Percentiles rank a stretch among this genome's conserved stretches.
Conservation (phyloP, 2,329 filamentous ascomycete species). For the Ceratocystis smalleyi region DNA sequence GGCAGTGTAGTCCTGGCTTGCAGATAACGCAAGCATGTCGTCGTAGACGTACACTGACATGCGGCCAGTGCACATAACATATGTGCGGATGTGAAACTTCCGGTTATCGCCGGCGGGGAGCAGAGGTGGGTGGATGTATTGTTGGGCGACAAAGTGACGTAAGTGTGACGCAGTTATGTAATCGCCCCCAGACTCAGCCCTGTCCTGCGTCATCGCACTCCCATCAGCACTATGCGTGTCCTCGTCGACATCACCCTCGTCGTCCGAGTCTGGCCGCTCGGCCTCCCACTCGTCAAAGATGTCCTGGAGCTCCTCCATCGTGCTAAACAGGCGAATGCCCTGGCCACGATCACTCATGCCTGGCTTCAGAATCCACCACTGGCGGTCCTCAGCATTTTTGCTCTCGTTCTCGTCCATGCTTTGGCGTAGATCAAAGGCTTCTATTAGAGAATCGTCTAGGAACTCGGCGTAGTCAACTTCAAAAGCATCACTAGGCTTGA, state of each 20-base stretch:
- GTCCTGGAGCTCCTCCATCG: constrained; percentile 62
- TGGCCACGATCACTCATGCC: constrained; percentile 95
- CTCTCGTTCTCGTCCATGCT: constrained; percentile 53
- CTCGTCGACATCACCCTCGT: constrained; percentile 35
- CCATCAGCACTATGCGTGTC: constrained; percentile 8
- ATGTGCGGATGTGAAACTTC: constrained; percentile 92
- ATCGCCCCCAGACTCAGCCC: constrained; percentile 28
- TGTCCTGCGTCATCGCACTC: constrained; percentile 18
- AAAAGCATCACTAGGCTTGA: constrained; percentile 69
- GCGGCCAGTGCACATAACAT: constrained; percentile 67
- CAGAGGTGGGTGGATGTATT: constrained; percentile 81
- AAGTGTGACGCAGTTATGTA: constrained; percentile 75
- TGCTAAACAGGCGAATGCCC: constrained; percentile 78
- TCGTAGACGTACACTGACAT: constrained; percentile 74
- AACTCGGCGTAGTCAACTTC: constrained; percentile 97
- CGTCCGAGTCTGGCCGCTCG: constrained; percentile 47
- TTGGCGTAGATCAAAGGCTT: constrained; percentile 73
- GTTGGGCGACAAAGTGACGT: constrained; percentile 88
- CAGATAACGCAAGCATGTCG: constrained; percentile 87
- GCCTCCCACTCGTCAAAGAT: constrained; percentile 91
- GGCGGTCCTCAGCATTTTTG: constrained; percentile 29
- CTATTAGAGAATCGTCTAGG: constrained; percentile 78
- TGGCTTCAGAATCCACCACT: constrained; percentile 98
- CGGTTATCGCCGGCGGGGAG: constrained; percentile 50
- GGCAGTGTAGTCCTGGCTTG: constrained; percentile 52